phyloP scores from a whole-genome alignment of 257 asterid genomes.

The Ophiorrhiza pumila region DNA sequence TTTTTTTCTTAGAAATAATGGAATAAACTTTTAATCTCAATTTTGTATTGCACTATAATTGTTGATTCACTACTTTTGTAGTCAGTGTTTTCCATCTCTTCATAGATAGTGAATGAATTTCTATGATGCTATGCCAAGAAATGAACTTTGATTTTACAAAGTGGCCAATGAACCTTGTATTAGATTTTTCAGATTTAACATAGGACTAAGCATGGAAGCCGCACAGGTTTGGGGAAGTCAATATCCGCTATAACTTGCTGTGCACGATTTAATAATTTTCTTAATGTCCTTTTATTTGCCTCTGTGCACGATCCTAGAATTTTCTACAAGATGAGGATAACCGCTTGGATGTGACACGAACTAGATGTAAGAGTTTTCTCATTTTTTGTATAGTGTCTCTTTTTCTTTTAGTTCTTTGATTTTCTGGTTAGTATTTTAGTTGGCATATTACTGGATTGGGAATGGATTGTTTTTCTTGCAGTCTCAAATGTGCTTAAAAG shows the following conservation, averaged over 20 bases:
- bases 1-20: not conserved
- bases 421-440: not conserved
- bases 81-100: no score
- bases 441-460: not conserved
- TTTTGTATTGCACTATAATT: no score
- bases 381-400: constrained; percentile 2
- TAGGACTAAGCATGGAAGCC: not conserved
- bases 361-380: constrained; percentile 48
- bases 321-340: constrained; percentile 49
- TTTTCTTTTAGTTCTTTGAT: not conserved
- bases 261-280: not conserved
- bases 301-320: constrained; percentile 33
- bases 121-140: no score
- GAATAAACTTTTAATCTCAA: no score
- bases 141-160: no score
- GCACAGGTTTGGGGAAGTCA: not conserved
- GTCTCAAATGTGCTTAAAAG: no score
- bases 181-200: not conserved
- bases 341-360: constrained; percentile 54
- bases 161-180: not conserved
- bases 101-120: no score
- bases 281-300: not conserved
- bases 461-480: no score
- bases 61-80: no score
- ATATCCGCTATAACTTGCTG: not conserved